Evolutionary conservation across 163 green algal species (phyloP).

Genomic region (Scenedesmus sp.): DNA sequence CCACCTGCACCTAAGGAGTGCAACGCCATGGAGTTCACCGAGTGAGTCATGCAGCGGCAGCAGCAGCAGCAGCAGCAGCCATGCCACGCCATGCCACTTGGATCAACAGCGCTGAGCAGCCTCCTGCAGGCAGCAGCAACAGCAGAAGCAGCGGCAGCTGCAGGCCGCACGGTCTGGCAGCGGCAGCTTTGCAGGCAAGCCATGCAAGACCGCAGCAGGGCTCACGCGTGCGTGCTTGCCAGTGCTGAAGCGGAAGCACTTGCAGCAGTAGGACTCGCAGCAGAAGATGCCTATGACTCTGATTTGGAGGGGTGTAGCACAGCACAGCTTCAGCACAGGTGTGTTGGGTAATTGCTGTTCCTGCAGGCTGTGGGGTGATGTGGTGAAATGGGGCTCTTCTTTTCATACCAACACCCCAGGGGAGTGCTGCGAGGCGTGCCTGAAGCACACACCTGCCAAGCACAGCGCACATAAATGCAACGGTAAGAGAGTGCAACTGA

Average conservation of each 20-base stretch:
- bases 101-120: background rate
- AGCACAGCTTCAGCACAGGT: background rate
- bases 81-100: background rate
- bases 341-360: background rate
- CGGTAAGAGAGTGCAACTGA: conserved; percentile 54
- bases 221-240: background rate
- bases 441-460: conserved; percentile 59
- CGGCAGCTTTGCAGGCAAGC: background rate
- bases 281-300: no score
- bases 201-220: background rate
- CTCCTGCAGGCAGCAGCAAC: background rate
- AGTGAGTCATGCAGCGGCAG: conserved; percentile 1
- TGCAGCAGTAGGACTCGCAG: no score
- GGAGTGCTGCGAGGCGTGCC: conserved; percentile 85
- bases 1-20: conserved; percentile 29
- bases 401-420: conserved; percentile 64
- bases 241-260: background rate
- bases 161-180: no score
- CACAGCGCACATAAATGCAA: conserved; percentile 80
- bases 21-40: conserved; percentile 44
- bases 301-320: background rate
- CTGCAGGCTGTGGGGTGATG: conserved; percentile 81
- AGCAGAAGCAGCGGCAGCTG: no score
- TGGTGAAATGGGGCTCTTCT: conserved; percentile 73
- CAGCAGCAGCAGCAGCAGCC: background rate